Conservation (phyloP, 1,284 basidiomycete species). For the Rhodotorula sp. region DNA sequence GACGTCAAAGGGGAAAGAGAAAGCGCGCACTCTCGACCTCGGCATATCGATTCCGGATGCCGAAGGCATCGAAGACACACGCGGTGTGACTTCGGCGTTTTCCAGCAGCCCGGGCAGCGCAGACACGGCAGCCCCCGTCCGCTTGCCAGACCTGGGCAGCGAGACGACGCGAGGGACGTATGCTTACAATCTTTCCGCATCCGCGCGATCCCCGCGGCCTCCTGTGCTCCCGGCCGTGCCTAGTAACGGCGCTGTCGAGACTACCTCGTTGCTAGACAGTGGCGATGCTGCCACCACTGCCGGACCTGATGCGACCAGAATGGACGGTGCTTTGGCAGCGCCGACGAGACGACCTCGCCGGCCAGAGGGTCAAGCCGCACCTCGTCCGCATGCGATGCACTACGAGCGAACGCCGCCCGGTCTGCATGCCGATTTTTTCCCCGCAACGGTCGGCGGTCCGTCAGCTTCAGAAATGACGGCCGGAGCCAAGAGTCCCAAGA, state of each 20-base stretch:
- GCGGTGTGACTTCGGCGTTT: background rate
- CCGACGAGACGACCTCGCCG: background rate
- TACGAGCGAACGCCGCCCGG: conserved; percentile 3
- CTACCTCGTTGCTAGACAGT: too few relatives aligned
- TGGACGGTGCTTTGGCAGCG: background rate
- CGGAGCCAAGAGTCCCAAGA: conserved; percentile 14
- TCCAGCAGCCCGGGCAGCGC: background rate
- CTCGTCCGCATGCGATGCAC: conserved; percentile 7
- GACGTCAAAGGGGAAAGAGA: conserved; percentile 8
- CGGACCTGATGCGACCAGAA: too few relatives aligned
- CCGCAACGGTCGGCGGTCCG: conserved; percentile 17
- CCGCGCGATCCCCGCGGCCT: too few relatives aligned
- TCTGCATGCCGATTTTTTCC: background rate
- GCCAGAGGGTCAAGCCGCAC: background rate
- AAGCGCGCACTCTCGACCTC: conserved; percentile 19
- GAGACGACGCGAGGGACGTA: background rate
- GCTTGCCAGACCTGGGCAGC: background rate
- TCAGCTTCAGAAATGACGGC: conserved; percentile 21
- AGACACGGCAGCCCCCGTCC: background rate
- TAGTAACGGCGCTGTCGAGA: too few relatives aligned
- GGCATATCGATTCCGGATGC: conserved; percentile 6
- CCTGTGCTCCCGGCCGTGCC: too few relatives aligned
- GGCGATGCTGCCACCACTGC: too few relatives aligned
- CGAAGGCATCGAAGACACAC: background rate
- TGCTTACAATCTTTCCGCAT: too few relatives aligned